A percentile compares a stretch with the other conserved stretches of the same genome.
phyloP scores from a whole-genome alignment of 2,329 filamentous ascomycete species.

The Dothideomycetidae sp. region DNA sequence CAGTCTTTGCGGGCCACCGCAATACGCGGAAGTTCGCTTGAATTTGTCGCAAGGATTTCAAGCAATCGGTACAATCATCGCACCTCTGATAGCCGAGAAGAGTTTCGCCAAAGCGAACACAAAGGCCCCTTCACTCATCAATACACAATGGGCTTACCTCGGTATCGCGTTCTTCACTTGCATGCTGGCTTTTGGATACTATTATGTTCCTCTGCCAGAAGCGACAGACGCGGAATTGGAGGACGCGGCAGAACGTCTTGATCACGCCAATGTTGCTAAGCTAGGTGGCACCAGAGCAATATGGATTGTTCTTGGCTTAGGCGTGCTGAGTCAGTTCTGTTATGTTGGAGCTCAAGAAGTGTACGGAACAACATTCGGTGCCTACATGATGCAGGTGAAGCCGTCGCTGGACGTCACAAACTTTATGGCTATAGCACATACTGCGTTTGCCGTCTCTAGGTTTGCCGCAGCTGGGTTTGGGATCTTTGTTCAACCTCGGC shows the following conservation, averaged over 20 bases:
- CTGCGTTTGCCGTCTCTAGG: constrained; percentile 43
- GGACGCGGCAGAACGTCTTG: constrained; percentile 37
- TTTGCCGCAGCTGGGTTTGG: constrained; percentile 41
- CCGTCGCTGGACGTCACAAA: constrained; percentile 26
- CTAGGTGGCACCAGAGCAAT: constrained; percentile 35
- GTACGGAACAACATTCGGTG: constrained; percentile 34
- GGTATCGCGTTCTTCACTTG: constrained; percentile 48
- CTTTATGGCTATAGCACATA: constrained; percentile 41
- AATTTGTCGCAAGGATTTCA: constrained; percentile 49
- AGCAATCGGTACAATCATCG: constrained; percentile 44
- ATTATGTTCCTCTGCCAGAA: constrained; percentile 48
- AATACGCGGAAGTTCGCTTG: constrained; percentile 45
- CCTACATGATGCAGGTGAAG: constrained; percentile 29
- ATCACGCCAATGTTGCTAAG: constrained; percentile 34
- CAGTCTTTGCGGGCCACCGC: constrained; percentile 44
- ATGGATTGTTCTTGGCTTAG: constrained; percentile 42
- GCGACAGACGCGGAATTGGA: constrained; percentile 47
- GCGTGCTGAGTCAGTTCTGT: constrained; percentile 42
- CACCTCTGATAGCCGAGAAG: constrained; percentile 44
- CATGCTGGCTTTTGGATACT: constrained; percentile 43
- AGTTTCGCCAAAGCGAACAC: constrained; percentile 39
- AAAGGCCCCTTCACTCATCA: constrained; percentile 39
- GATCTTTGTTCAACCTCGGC: constrained; percentile 43
- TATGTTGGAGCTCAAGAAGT: constrained; percentile 49
- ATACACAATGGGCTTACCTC: constrained; percentile 51